phyloP scores from a whole-genome alignment of 2,329 filamentous ascomycete species.

The Epichloe gansuensis region DNA sequence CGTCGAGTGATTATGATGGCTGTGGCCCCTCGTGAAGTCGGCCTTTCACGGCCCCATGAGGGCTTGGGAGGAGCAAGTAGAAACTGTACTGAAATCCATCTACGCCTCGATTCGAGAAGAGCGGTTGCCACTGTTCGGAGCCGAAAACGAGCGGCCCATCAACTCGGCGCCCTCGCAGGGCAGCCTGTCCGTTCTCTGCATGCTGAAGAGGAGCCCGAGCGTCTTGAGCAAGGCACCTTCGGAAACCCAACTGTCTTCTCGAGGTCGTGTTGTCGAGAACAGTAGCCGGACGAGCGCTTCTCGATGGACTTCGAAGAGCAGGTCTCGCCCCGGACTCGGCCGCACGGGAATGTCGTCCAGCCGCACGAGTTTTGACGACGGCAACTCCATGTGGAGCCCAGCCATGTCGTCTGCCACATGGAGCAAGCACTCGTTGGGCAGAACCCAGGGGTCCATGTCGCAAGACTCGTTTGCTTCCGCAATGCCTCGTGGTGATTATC shows the following conservation, averaged over 20 bases:
- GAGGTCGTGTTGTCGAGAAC: conserved; percentile 65
- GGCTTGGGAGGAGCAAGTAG: conserved; percentile 81
- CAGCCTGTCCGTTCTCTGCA: conserved; percentile 60
- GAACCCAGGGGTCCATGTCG: conserved; percentile 83
- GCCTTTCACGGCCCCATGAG: conserved; percentile 64
- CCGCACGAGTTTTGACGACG: conserved; percentile 86
- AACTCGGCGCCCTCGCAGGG: conserved; percentile 34
- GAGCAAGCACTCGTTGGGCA: conserved; percentile 87
- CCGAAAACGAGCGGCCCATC: conserved; percentile 34
- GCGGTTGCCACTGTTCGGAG: conserved; percentile 74
- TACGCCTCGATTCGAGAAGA: conserved; percentile 83
- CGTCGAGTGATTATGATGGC: conserved; percentile 33
- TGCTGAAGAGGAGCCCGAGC: conserved; percentile 77
- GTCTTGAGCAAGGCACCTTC: conserved; percentile 89
- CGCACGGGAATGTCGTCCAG: conserved; percentile 78
- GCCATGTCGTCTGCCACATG: conserved; percentile 77
- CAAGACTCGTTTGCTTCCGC: conserved; percentile 79
- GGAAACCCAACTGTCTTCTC: conserved; percentile 56
- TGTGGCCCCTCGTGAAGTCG: conserved; percentile 64
- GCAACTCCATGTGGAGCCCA: conserved; percentile 82
- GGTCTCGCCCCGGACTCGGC: conserved; percentile 63
- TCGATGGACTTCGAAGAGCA: conserved; percentile 75
- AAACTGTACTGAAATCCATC: conserved; percentile 82
- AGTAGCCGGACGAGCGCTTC: conserved; percentile 39
- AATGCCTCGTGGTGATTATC: conserved; percentile 68